Conservation (phyloP, 805 yeast genomes). For the Suhomyces canberraensis region DNA sequence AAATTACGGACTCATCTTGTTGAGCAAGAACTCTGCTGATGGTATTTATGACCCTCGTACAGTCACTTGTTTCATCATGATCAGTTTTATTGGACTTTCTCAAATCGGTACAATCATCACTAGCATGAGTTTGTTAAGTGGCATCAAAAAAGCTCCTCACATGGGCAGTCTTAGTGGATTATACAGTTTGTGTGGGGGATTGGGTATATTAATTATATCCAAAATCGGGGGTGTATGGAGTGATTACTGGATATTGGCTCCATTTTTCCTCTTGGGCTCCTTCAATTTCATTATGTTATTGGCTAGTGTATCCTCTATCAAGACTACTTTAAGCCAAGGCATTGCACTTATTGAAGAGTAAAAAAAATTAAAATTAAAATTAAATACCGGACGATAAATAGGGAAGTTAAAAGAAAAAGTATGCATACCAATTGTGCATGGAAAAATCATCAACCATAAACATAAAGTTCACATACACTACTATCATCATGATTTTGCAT, state of each 20-base stretch:
- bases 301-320: conserved; percentile 1
- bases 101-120: conserved; percentile 61
- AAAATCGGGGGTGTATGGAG: conserved; percentile 61
- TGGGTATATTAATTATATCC: conserved; percentile 60
- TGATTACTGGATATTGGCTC: conserved; percentile 55
- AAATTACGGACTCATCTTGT: conserved; percentile 28
- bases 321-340: background rate
- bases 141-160: conserved; percentile 35
- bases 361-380: no score
- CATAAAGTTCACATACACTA: no score
- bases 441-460: no score
- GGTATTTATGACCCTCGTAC: conserved; percentile 34
- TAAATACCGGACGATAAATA: no score
- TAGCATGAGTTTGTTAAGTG: conserved; percentile 56
- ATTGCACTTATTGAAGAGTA: no score
- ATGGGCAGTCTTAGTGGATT: conserved; percentile 71
- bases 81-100: conserved; percentile 50
- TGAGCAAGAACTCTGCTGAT: conserved; percentile 9
- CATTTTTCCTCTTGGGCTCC: conserved; percentile 52
- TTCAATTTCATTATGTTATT: conserved; percentile 31
- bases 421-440: no score
- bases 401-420: no score
- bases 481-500: no score
- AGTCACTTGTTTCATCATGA: conserved; percentile 35
- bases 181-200: conserved; percentile 64